Conservation (phyloP, 106 monocot species). For the Amphibolis antarctica region DNA sequence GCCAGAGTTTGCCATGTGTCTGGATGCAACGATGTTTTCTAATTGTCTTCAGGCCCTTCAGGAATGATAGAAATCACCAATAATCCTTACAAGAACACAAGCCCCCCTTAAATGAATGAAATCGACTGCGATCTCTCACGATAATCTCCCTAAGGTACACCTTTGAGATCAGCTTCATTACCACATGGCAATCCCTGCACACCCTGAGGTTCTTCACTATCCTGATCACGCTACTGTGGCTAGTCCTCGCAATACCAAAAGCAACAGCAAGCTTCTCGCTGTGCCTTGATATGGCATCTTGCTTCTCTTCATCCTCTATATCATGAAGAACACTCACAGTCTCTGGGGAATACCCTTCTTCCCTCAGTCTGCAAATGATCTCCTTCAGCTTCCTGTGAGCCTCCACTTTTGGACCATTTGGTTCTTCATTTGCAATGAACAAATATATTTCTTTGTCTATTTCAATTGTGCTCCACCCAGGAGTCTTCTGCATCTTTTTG, state of each 20-base stretch:
- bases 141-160: constrained; percentile 36
- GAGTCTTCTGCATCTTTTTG: constrained; percentile 30
- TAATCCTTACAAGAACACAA: constrained; percentile 51
- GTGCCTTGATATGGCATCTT: constrained; percentile 27
- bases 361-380: constrained; percentile 28
- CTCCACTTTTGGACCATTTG: constrained; percentile 14
- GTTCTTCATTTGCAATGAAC: constrained; percentile 28
- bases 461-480: constrained; percentile 61
- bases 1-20: too few relatives aligned
- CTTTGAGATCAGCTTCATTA: constrained; percentile 61
- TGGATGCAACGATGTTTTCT: too few relatives aligned
- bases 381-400: constrained; percentile 26
- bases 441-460: constrained; percentile 26
- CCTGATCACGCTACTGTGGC: constrained; percentile 23
- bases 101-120: constrained; percentile 41
- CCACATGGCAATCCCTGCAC: constrained; percentile 39
- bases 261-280: constrained; percentile 71
- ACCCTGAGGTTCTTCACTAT: constrained; percentile 50
- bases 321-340: constrained; percentile 35
- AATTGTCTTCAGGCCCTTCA: too few relatives aligned
- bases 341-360: constrained; percentile 33
- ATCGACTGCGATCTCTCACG: constrained; percentile 50
- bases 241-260: constrained; percentile 29
- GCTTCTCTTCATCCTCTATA: constrained; percentile 51
- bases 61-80: constrained; percentile 23